Percentiles rank a stretch among this genome's conserved stretches.
These are phyloP conservation scores for Penicillium psychrofluorescens DNA, from an alignment of 495 filamentous ascomycete species.

Conservation along the genomic window DNA sequence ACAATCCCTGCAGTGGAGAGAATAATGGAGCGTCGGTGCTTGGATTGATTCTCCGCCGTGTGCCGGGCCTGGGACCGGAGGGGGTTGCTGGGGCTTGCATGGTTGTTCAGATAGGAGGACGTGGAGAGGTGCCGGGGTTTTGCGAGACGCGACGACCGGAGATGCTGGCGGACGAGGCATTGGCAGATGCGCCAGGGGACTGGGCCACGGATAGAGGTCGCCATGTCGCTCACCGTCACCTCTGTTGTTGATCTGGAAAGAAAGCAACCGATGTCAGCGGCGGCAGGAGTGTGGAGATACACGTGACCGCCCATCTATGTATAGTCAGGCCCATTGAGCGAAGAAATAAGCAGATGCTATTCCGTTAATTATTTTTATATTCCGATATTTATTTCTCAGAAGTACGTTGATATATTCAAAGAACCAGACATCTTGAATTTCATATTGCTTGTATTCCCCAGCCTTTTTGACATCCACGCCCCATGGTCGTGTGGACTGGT, in stretches of 20 bases:
- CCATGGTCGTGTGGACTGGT: no score
- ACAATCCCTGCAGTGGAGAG: slow-evolving; percentile 31
- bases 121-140: slow-evolving; percentile 20
- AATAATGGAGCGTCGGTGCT: slow-evolving; percentile 24
- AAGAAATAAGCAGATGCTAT: no score
- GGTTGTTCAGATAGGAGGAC: slow-evolving; percentile 17
- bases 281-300: slow-evolving; percentile 14
- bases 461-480: no score
- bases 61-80: slow-evolving; percentile 16
- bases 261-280: background rate
- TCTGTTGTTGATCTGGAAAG: background rate
- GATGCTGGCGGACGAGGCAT: slow-evolving; percentile 20
- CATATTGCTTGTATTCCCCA: no score
- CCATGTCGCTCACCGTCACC: slow-evolving; percentile 2
- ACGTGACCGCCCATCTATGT: slow-evolving; percentile 11
- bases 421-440: no score
- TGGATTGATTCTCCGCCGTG: slow-evolving; percentile 12
- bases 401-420: no score
- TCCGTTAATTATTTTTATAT: no score
- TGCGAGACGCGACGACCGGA: slow-evolving; percentile 4
- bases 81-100: slow-evolving; percentile 15
- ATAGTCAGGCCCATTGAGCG: no score
- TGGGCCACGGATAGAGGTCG: slow-evolving; percentile 17
- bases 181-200: slow-evolving; percentile 29
- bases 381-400: no score